A percentile compares a stretch with the other conserved stretches of the same genome.
Conservation (phyloP, 768 basidiomycete genomes). For the Amanita rubescens region DNA sequence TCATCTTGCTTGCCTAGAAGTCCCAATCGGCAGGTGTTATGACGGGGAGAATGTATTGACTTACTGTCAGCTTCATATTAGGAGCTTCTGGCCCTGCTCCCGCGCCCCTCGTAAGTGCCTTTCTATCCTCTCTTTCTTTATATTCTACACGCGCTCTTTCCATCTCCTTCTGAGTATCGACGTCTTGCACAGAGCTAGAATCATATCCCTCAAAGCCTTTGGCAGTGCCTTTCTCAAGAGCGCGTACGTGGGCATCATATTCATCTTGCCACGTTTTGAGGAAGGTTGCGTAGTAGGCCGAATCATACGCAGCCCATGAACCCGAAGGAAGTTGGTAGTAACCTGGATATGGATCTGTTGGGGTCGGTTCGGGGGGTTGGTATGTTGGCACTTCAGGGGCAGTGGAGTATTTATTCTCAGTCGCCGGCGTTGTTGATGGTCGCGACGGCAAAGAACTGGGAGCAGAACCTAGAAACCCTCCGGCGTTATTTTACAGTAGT, state of each 20-base stretch:
- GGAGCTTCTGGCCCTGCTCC: slow-evolving; percentile 52
- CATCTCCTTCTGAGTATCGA: slow-evolving; percentile 70
- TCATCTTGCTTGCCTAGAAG: slow-evolving; percentile 59
- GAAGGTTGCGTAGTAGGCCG: slow-evolving; percentile 59
- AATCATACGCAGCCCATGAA: slow-evolving; percentile 68
- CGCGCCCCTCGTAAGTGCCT: slow-evolving; percentile 62
- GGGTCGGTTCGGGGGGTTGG: slow-evolving; percentile 65
- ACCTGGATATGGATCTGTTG: slow-evolving; percentile 74
- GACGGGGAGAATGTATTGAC: slow-evolving; percentile 15
- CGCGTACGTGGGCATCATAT: slow-evolving; percentile 64
- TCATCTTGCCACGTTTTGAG: slow-evolving; percentile 67
- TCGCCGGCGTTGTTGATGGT: slow-evolving; percentile 17
- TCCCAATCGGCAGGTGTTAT: not conserved
- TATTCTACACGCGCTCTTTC: slow-evolving; percentile 69
- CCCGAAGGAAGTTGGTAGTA: slow-evolving; percentile 84
- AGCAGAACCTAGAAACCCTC: slow-evolving; percentile 7
- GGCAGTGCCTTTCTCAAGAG: slow-evolving; percentile 57
- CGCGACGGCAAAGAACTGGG: slow-evolving; percentile 13
- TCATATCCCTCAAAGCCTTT: slow-evolving; percentile 70
- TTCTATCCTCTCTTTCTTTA: slow-evolving; percentile 68
- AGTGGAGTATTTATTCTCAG: slow-evolving; percentile 41
- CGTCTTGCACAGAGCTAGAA: slow-evolving; percentile 42
- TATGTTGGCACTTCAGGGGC: slow-evolving; percentile 66
- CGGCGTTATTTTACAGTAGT: not conserved
- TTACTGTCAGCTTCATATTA: slow-evolving; percentile 76